Percentiles rank a stretch among this genome's conserved stretches.
phyloP scores from a whole-genome alignment of 2,329 filamentous ascomycete species.

The Verticillium nonalfalfae region DNA sequence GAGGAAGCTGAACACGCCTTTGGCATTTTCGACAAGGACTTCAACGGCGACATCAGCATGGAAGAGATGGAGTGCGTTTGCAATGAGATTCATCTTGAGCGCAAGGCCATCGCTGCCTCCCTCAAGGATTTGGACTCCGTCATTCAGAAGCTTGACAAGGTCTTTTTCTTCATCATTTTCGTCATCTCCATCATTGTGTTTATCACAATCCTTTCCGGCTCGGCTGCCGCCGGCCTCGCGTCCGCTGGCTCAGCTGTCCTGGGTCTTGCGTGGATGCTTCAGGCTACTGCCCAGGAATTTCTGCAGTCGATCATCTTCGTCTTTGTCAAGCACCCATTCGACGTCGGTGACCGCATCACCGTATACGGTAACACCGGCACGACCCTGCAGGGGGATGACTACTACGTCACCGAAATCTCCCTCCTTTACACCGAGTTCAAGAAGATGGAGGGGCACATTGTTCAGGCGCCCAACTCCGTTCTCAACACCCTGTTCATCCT shows the following conservation, averaged over 20 bases:
- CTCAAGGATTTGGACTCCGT: slow-evolving; percentile 94
- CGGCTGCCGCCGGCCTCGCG: slow-evolving; percentile 83
- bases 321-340: slow-evolving; percentile 95
- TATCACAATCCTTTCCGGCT: slow-evolving; percentile 81
- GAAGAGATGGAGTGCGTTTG: slow-evolving; percentile 90
- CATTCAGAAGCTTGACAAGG: slow-evolving; percentile 80
- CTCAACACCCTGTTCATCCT: slow-evolving; percentile 91
- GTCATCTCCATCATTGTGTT: slow-evolving; percentile 81
- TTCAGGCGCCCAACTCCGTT: slow-evolving; percentile 91
- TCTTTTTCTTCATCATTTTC: slow-evolving; percentile 80
- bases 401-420: slow-evolving; percentile 92
- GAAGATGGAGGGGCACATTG: slow-evolving; percentile 95
- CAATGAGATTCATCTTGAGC: slow-evolving; percentile 89
- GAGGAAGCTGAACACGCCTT: slow-evolving; percentile 90
- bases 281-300: slow-evolving; percentile 89
- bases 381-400: slow-evolving; percentile 77
- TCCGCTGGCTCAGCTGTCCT: slow-evolving; percentile 84
- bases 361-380: slow-evolving; percentile 86
- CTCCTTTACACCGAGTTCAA: slow-evolving; percentile 96
- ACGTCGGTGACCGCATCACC: slow-evolving; percentile 88
- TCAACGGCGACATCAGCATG: slow-evolving; percentile 95
- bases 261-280: slow-evolving; percentile 87
- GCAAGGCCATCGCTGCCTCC: slow-evolving; percentile 91
- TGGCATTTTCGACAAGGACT: slow-evolving; percentile 88
- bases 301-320: slow-evolving; percentile 92